Conservation (phyloP, 257 asterid species). For the Avicennia marina region DNA sequence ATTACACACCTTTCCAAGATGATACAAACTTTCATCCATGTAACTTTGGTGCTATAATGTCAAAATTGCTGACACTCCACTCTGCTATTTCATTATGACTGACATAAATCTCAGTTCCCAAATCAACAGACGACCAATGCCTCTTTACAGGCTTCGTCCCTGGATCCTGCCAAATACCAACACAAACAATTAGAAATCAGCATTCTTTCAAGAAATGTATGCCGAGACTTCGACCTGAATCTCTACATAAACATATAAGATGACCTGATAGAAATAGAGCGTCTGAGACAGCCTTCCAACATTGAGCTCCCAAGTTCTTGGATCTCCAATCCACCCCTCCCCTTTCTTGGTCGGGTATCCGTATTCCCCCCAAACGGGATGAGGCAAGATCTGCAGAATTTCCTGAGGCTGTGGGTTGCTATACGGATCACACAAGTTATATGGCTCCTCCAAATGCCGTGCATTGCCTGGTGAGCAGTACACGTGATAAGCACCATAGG, state of each 20-base stretch:
- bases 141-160: constrained; percentile 22
- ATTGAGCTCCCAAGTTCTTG: constrained; percentile 67
- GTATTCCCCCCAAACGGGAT: constrained; percentile 74
- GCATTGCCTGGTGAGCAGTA: constrained; percentile 71
- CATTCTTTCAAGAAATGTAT: too few relatives aligned
- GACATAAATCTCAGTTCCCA: constrained; percentile 43
- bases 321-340: constrained; percentile 75
- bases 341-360: constrained; percentile 72
- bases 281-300: constrained; percentile 59
- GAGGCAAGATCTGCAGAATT: constrained; percentile 82
- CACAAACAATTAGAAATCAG: not conserved
- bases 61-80: constrained; percentile 61
- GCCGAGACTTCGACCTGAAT: too few relatives aligned
- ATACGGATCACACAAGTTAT: constrained; percentile 55
- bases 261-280: constrained; percentile 61
- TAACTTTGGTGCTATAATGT: too few relatives aligned
- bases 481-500: constrained; percentile 70
- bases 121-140: constrained; percentile 21
- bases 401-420: constrained; percentile 91
- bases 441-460: constrained; percentile 38
- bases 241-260: too few relatives aligned
- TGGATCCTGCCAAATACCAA: constrained; percentile 65
- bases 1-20: too few relatives aligned
- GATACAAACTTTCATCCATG: too few relatives aligned
- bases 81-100: constrained; percentile 56